A percentile compares a stretch with the other conserved stretches of the same genome.
Evolutionary conservation across 192 early-diverging fungal genomes (phyloP).

Genomic region (Neocallimastix lanati): DNA sequence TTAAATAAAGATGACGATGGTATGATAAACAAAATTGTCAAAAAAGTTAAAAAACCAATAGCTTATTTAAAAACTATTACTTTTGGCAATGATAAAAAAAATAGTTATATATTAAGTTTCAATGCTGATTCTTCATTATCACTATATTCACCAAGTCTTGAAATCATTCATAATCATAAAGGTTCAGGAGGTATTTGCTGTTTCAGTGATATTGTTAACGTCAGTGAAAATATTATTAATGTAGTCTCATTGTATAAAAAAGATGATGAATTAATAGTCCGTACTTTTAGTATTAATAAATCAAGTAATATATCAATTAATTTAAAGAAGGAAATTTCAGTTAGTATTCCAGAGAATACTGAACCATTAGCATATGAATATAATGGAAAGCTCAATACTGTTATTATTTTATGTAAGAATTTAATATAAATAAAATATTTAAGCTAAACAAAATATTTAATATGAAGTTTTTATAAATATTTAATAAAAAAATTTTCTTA

Average conservation of each 20-base stretch:
- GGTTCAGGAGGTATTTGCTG: neutral
- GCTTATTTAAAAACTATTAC: neutral
- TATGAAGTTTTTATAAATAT: too few species aligned
- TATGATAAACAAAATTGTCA: neutral
- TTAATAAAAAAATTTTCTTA: too few species aligned
- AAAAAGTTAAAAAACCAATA: neutral
- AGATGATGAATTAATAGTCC: neutral
- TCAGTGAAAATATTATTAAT: neutral
- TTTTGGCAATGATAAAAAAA: neutral
- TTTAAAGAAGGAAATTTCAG: neutral
- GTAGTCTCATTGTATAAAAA: neutral
- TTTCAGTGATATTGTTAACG: neutral
- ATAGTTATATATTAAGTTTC: neutral
- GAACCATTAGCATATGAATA: neutral
- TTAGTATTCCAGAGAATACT: neutral
- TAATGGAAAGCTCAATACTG: neutral
- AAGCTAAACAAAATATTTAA: too few species aligned
- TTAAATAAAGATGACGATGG: neutral
- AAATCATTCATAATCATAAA: neutral
- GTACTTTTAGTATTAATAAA: neutral
- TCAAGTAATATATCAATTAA: neutral
- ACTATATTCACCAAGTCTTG: neutral
- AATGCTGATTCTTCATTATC: neutral
- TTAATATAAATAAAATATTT: neutral
- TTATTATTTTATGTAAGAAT: neutral